phyloP scores from a whole-genome alignment of 192 early-diverging fungal species.

The Spizellomyces punctatus region DNA sequence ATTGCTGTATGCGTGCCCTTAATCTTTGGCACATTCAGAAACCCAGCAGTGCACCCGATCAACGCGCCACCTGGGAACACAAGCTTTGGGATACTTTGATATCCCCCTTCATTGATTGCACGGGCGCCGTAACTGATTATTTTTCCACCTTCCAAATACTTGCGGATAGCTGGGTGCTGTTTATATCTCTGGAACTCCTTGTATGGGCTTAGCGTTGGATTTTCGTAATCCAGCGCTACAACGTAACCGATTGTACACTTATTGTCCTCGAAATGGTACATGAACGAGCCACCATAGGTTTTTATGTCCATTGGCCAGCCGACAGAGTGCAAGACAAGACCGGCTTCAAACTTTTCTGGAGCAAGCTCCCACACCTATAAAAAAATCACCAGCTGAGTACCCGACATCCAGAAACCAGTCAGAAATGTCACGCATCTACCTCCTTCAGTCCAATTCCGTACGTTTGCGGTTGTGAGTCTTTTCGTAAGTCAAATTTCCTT shows the following conservation, averaged over 20 bases:
- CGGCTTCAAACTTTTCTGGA: slow-evolving; percentile 79
- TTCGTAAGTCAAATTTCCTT: slow-evolving; percentile 84
- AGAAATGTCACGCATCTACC: slow-evolving; percentile 40
- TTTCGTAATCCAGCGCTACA: slow-evolving; percentile 90
- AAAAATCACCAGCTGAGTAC: background rate
- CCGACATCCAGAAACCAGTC: background rate
- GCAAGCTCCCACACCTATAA: slow-evolving; percentile 84
- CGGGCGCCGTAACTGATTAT: slow-evolving; percentile 92
- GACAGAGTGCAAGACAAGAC: slow-evolving; percentile 81
- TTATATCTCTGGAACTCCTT: slow-evolving; percentile 98
- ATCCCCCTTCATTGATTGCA: slow-evolving; percentile 95
- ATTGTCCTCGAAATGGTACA: slow-evolving; percentile 95
- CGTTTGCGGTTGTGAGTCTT: slow-evolving; percentile 85
- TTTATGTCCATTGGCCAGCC: slow-evolving; percentile 90
- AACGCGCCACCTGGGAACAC: slow-evolving; percentile 93
- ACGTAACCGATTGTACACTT: slow-evolving; percentile 86
- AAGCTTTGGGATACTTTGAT: slow-evolving; percentile 94
- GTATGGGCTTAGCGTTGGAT: slow-evolving; percentile 94
- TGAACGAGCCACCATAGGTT: slow-evolving; percentile 93
- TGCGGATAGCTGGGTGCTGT: slow-evolving; percentile 83
- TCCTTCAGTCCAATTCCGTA: slow-evolving; percentile 98
- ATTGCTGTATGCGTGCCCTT: slow-evolving; percentile 99
- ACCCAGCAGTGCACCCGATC: slow-evolving; percentile 94
- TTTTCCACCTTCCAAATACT: slow-evolving; percentile 87
- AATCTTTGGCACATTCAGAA: slow-evolving; percentile 97